These are phyloP conservation scores for Penicillium canariense DNA, from an alignment of 495 filamentous ascomycete species.

Conservation along the genomic window DNA sequence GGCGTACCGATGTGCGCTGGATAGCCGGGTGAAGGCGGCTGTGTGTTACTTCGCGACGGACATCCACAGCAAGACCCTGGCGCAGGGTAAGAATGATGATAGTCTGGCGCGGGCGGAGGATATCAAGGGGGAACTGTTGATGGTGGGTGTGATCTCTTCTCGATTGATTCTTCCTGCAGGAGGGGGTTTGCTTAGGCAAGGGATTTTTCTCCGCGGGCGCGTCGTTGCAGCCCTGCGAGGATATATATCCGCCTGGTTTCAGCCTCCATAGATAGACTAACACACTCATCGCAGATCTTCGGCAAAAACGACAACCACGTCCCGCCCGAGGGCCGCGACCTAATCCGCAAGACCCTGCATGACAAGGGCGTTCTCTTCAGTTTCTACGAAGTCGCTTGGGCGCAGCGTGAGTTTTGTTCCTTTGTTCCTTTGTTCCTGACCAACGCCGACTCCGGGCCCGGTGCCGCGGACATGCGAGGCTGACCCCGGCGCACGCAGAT, in stretches of 20 bases:
- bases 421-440: not conserved
- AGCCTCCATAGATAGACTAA: no score
- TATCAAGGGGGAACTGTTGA: slow-evolving; percentile 73
- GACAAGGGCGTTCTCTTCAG: slow-evolving; percentile 71
- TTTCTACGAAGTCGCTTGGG: slow-evolving; percentile 87
- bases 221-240: no score
- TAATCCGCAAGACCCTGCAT: slow-evolving; percentile 81
- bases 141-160: slow-evolving; percentile 44
- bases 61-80: slow-evolving; percentile 75
- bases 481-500: slow-evolving; percentile 38
- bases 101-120: slow-evolving; percentile 62
- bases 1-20: slow-evolving; percentile 78
- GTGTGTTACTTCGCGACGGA: slow-evolving; percentile 95
- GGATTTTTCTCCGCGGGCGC: no score
- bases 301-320: slow-evolving; percentile 91
- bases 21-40: slow-evolving; percentile 69
- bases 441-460: not conserved
- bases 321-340: slow-evolving; percentile 76
- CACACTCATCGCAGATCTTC: slow-evolving; percentile 69
- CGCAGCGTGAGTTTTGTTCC: slow-evolving; percentile 63
- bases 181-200: no score
- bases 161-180: not conserved
- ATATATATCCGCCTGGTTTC: no score
- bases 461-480: not conserved
- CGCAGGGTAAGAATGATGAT: slow-evolving; percentile 65